Percentiles rank a stretch among this genome's conserved stretches.
Evolutionary conservation across 2,329 filamentous ascomycete species (phyloP).

Genomic region (Botryotinia narcissicola): DNA sequence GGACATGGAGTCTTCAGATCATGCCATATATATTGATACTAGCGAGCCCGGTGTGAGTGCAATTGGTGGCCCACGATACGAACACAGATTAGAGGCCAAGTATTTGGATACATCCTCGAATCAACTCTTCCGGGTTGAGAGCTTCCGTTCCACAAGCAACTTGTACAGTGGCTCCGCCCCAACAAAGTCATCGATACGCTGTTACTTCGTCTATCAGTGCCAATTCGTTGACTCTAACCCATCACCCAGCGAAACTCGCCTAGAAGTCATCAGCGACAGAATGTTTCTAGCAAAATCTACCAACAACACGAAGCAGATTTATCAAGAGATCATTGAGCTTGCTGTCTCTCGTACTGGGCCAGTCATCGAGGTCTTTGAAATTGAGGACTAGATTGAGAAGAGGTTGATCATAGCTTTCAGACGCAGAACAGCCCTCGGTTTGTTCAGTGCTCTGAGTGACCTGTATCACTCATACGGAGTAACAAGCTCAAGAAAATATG

Average conservation of each 20-base stretch:
- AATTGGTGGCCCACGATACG: conserved; percentile 80
- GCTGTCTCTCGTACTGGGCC: conserved; percentile 84
- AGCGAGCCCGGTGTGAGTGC: conserved; percentile 82
- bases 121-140: conserved; percentile 86
- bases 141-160: conserved; percentile 85
- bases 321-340: conserved; percentile 87
- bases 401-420: conserved; percentile 92
- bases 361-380: conserved; percentile 97
- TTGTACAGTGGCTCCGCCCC: conserved; percentile 59
- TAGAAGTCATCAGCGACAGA: conserved; percentile 89
- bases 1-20: conserved; percentile 91
- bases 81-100: conserved; percentile 90
- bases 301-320: conserved; percentile 90
- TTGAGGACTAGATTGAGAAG: conserved; percentile 88
- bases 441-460: conserved; percentile 94
- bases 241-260: conserved; percentile 73
- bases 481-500: conserved; percentile 94
- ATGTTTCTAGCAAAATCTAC: conserved; percentile 96
- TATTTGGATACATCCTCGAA: conserved; percentile 79
- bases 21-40: conserved; percentile 98
- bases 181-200: conserved; percentile 81
- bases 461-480: conserved; percentile 98
- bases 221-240: conserved; percentile 79
- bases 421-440: conserved; percentile 82
- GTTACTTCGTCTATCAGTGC: conserved; percentile 99